Percentiles rank a stretch among this genome's conserved stretches.
Conservation (phyloP, 345 rosid genomes). For the Arabidopsis thaliana region DNA sequence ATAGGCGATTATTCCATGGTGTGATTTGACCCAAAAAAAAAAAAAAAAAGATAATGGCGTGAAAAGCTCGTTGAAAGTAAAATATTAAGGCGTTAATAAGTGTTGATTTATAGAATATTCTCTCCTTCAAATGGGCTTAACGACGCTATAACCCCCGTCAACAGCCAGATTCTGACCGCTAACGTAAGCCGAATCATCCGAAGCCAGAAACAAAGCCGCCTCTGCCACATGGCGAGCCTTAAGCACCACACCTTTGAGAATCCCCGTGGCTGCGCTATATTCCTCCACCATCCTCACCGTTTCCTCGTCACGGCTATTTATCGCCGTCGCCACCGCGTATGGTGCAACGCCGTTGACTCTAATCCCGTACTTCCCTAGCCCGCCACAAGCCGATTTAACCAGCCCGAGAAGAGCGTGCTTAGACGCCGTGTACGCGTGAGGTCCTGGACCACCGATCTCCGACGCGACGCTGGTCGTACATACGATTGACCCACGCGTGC, state of each 20-base stretch:
- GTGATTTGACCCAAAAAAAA: neutral
- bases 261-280: constrained; percentile 42
- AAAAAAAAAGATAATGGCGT: neutral
- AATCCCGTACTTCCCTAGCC: constrained; percentile 80
- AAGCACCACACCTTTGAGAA: constrained; percentile 69
- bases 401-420: constrained; percentile 77
- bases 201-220: constrained; percentile 82
- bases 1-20: neutral
- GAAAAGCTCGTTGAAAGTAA: neutral
- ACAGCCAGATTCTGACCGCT: constrained; percentile 85
- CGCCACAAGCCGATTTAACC: constrained; percentile 68
- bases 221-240: constrained; percentile 77
- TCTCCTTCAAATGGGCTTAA: constrained; percentile 11
- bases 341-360: constrained; percentile 85
- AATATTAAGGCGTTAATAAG: too few species aligned
- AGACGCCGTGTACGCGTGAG: constrained; percentile 70
- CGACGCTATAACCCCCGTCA: constrained; percentile 82
- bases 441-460: constrained; percentile 60
- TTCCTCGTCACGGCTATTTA: constrained; percentile 55
- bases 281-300: constrained; percentile 55
- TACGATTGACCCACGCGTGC: constrained; percentile 69
- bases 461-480: constrained; percentile 70
- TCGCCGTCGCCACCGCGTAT: constrained; percentile 68
- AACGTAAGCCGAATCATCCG: constrained; percentile 73
- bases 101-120: too few species aligned